Conservation (phyloP, 345 rosid genomes). For the Corymbia maculata region DNA sequence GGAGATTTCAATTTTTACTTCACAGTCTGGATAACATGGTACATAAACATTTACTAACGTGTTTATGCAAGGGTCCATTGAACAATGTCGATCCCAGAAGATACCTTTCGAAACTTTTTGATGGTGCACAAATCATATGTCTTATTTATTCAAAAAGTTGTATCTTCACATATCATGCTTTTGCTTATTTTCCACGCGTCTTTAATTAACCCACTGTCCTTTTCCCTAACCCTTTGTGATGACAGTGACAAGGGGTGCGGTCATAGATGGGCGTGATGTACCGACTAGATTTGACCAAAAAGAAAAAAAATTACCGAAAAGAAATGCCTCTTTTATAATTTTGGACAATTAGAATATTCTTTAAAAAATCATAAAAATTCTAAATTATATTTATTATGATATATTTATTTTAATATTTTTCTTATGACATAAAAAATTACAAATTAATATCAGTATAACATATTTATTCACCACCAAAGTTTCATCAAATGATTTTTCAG, state of each 20-base stretch:
- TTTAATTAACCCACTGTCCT: too few species aligned
- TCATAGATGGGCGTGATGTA: not conserved
- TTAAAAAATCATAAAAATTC: too few species aligned
- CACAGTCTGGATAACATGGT: not conserved
- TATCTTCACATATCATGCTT: too few species aligned
- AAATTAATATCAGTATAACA: too few species aligned
- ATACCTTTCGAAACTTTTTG: not conserved
- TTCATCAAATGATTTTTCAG: too few species aligned
- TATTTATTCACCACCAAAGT: too few species aligned
- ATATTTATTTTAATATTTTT: too few species aligned
- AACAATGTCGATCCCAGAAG: not conserved
- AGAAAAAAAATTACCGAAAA: not conserved
- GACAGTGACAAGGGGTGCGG: not conserved
- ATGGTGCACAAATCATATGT: not conserved
- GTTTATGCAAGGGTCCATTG: not conserved
- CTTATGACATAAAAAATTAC: too few species aligned
- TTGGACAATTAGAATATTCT: not conserved
- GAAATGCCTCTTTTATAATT: not conserved
- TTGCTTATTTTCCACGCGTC: not conserved
- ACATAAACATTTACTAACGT: not conserved
- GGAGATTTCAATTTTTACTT: too few species aligned
- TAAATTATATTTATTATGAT: too few species aligned
- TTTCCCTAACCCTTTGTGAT: not conserved
- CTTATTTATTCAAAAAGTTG: not conserved
- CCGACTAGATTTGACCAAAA: not conserved